Percentiles rank a stretch among this genome's conserved stretches.
phyloP scores from a whole-genome alignment of 805 yeast genomes.

The Monosporozyma aerobia region DNA sequence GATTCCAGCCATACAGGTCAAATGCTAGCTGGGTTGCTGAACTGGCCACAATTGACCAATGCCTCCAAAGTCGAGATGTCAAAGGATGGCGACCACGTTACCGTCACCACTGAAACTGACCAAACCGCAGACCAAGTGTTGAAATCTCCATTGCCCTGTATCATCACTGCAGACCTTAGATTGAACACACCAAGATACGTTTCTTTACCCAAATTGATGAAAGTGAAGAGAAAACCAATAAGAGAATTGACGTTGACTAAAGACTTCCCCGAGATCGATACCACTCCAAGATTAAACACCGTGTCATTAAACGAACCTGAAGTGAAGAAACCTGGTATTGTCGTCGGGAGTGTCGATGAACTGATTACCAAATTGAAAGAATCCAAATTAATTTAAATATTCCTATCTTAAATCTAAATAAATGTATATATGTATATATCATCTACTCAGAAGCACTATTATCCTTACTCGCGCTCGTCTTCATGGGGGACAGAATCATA shows the following conservation, averaged over 20 bases:
- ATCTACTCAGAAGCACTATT: background rate
- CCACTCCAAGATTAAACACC: conserved; percentile 54
- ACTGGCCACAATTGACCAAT: conserved; percentile 87
- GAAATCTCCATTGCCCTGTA: conserved; percentile 63
- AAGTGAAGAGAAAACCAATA: conserved; percentile 94
- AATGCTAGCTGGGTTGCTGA: conserved; percentile 84
- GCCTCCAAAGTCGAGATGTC: conserved; percentile 55
- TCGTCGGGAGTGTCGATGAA: conserved; percentile 75
- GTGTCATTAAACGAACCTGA: conserved; percentile 81
- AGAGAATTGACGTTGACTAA: conserved; percentile 47
- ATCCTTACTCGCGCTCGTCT: background rate
- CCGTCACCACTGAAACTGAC: background rate
- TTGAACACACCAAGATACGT: conserved; percentile 93
- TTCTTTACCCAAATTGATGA: conserved; percentile 94
- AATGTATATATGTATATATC: background rate
- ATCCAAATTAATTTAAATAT: conserved; percentile 32
- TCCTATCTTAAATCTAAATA: conserved; percentile 1
- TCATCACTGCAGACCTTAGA: conserved; percentile 88
- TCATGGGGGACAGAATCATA: conserved; percentile 11
- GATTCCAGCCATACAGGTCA: conserved; percentile 95
- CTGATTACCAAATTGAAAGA: conserved; percentile 71
- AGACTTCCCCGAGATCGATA: conserved; percentile 57
- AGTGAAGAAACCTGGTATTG: conserved; percentile 69
- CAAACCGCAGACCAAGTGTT: background rate
- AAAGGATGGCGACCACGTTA: conserved; percentile 64